These are phyloP conservation scores for Aspergillus ellipticus DNA, from an alignment of 495 filamentous ascomycete species.

Conservation along the genomic window DNA sequence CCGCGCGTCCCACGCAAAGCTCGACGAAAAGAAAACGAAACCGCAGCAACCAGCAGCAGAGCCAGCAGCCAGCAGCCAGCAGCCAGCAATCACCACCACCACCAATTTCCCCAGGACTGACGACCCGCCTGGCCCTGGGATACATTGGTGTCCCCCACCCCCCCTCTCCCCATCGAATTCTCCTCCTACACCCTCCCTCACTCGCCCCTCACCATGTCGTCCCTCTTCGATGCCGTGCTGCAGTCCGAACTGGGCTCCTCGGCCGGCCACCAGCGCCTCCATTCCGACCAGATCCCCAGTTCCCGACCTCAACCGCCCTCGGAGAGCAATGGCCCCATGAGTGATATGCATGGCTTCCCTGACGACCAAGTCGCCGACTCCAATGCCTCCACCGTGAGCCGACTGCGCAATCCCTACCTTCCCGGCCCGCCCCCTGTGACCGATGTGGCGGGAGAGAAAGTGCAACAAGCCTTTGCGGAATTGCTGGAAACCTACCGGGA, in stretches of 20 bases:
- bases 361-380: conserved; percentile 61
- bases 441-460: conserved; percentile 79
- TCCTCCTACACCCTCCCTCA: neutral
- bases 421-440: conserved; percentile 75
- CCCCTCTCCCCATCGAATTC: neutral
- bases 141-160: neutral
- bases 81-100: too few relatives aligned
- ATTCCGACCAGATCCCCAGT: conserved; percentile 42
- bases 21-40: conserved; percentile 6
- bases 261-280: conserved; percentile 30
- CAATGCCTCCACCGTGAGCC: conserved; percentile 51
- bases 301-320: conserved; percentile 43
- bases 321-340: conserved; percentile 53
- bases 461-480: conserved; percentile 79
- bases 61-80: neutral
- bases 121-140: neutral
- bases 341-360: conserved; percentile 49
- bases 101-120: too few relatives aligned
- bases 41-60: conserved; percentile 2
- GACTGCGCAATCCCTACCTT: conserved; percentile 57
- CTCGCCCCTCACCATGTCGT: conserved; percentile 42
- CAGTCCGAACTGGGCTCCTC: conserved; percentile 48
- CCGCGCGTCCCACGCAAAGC: conserved; percentile 20
- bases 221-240: conserved; percentile 49
- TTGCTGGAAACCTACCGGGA: conserved; percentile 86